phyloP scores from a whole-genome alignment of 2,329 filamentous ascomycete genomes.

The Ophiocordyceps camponoti-leonardi region DNA sequence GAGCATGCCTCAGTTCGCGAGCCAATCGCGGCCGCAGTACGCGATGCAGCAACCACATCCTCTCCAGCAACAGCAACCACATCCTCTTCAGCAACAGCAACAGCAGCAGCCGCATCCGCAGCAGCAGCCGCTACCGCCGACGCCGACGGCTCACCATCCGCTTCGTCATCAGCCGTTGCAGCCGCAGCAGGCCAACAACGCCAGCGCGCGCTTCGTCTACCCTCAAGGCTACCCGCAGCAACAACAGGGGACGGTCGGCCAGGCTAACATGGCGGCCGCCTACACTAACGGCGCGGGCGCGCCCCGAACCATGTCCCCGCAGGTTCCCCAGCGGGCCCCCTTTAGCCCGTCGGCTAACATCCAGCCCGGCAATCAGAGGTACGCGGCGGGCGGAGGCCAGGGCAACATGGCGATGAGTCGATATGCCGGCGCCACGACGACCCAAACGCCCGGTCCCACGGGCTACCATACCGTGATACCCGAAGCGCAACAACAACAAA shows the following conservation, averaged over 20 bases:
- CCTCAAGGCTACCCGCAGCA: slow-evolving; percentile 20
- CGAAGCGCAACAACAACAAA: slow-evolving; percentile 30
- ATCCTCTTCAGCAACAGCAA: too few species aligned
- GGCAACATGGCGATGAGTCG: slow-evolving; percentile 13
- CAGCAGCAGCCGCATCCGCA: background rate
- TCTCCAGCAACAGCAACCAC: too few species aligned
- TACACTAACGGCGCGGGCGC: slow-evolving; percentile 27
- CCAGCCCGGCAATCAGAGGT: slow-evolving; percentile 13
- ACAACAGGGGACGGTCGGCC: slow-evolving; percentile 18
- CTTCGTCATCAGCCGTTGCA: background rate
- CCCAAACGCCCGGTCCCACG: slow-evolving; percentile 20
- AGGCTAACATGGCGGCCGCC: slow-evolving; percentile 14
- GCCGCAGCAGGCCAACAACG: slow-evolving; percentile 21
- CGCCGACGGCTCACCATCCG: background rate
- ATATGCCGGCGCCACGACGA: slow-evolving; percentile 16
- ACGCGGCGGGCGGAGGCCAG: slow-evolving; percentile 12
- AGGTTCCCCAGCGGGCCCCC: slow-evolving; percentile 18
- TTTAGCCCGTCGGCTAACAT: slow-evolving; percentile 23
- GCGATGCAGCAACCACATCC: slow-evolving; percentile 5
- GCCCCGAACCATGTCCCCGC: slow-evolving; percentile 26
- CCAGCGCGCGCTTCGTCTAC: slow-evolving; percentile 24
- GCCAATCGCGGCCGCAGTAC: slow-evolving; percentile 27
- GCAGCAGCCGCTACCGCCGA: background rate
- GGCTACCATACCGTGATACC: slow-evolving; percentile 32
- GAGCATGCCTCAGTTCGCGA: slow-evolving; percentile 28